Evolutionary conservation across 2,329 filamentous ascomycete genomes (phyloP).

Genomic region (Hymenoscyphus albidus): DNA sequence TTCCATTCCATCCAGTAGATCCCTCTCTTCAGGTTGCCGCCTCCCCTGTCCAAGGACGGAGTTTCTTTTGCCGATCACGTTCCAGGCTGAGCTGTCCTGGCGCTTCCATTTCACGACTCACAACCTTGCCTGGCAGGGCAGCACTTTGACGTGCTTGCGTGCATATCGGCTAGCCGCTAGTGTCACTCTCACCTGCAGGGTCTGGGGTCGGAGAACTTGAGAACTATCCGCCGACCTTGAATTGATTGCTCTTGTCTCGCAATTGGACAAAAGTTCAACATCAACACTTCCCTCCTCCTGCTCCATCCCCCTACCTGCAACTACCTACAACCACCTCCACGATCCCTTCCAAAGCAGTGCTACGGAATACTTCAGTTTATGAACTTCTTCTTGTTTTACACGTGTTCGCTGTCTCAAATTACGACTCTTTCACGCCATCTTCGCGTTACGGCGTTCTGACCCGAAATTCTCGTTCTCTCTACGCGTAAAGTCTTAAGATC

Average conservation of each 20-base stretch:
- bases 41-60: not conserved
- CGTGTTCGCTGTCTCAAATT: not conserved
- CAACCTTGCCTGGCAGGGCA: too few species aligned
- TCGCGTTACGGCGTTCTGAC: not conserved
- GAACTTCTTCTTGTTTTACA: not conserved
- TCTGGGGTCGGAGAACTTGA: not conserved
- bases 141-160: too few species aligned
- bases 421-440: not conserved
- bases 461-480: not conserved
- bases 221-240: not conserved
- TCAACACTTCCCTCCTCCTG: not conserved
- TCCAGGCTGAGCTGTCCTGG: not conserved
- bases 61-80: not conserved
- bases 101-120: not conserved
- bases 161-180: too few species aligned
- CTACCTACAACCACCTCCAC: not conserved
- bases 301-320: not conserved
- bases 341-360: not conserved
- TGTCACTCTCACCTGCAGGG: too few species aligned
- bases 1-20: slow-evolving; percentile 5
- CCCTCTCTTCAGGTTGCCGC: not conserved
- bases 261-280: slow-evolving; percentile 2
- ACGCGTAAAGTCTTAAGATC: slow-evolving; percentile 23
- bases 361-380: not conserved
- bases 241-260: not conserved